Evolutionary conservation across 768 basidiomycete species (phyloP), one percentile per base, ranked within the genome.

Genomic region (Rhodotorula diobovata): DNA sequence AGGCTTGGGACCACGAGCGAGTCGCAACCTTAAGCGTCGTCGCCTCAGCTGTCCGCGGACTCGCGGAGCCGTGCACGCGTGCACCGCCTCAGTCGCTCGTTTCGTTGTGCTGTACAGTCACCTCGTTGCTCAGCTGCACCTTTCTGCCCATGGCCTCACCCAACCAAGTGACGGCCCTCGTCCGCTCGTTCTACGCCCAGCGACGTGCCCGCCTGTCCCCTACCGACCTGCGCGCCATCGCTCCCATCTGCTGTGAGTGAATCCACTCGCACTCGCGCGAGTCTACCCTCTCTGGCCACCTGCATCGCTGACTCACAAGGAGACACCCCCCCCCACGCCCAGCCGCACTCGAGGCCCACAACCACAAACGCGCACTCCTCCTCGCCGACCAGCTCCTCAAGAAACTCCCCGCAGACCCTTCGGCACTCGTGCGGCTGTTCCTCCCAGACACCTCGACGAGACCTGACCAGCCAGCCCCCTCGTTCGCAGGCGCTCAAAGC

Each of bases 331-430:
- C 41, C 14, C 41, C 10, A 56, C 60, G n/a, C n/a, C n/a, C n/a
- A 72, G 70, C 65, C 20, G 54, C 70, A 1, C 48, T 75, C 48
- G 74, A 72, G 48, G 23, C 65, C 32, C 30, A 32, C 45, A 69
- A 71, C 48, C 30, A 23, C 28, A 75, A 72, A 63, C 60, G 66
- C 9, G 74, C 68, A 10, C 34, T 75, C 15, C 48, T 51, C 16
- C 62, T 64, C 30, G 61, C 46, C 37, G 61, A 67, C 56, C 62
- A 71, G 28, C 65, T 67, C 16, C 59, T 75, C 39, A 75, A 75
- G 43, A 30, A 58, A 16, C 25, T 55, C 1, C 66, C 74, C 11
- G 41, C 57, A 8, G 53, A 69, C 45, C 45, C 64, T 21, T 48
- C 67, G 2, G 61, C 51, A 4, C 64, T 69, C 51, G 74, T 75